A percentile compares a stretch with the other conserved stretches of the same genome.
Conservation (phyloP, 495 filamentous ascomycete genomes). For the Neurospora discreta region DNA sequence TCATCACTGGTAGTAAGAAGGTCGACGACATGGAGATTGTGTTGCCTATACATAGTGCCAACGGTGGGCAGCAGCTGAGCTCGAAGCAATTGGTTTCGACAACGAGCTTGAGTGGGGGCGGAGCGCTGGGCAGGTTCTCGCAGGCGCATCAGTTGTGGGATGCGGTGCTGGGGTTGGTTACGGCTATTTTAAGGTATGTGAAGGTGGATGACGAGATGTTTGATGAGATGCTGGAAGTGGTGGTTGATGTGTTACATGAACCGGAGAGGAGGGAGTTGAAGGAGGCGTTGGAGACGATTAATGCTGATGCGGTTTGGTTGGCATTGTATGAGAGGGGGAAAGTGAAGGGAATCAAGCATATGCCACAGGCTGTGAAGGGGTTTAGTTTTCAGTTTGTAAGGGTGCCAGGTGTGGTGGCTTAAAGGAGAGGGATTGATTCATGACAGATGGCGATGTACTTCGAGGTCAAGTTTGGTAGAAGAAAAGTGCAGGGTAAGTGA, state of each 20-base stretch:
- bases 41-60: slow-evolving; percentile 12
- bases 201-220: slow-evolving; percentile 50
- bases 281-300: slow-evolving; percentile 44
- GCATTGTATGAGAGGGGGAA: slow-evolving; percentile 32
- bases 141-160: slow-evolving; percentile 49
- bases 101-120: slow-evolving; percentile 13
- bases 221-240: slow-evolving; percentile 53
- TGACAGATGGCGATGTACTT: neutral
- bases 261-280: slow-evolving; percentile 32
- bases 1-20: slow-evolving; percentile 5
- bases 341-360: slow-evolving; percentile 18
- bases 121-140: slow-evolving; percentile 37
- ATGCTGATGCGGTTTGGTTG: slow-evolving; percentile 68
- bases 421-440: neutral
- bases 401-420: neutral
- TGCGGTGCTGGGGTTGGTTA: slow-evolving; percentile 41
- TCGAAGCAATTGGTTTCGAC: slow-evolving; percentile 11
- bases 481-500: neutral
- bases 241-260: slow-evolving; percentile 39
- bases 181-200: slow-evolving; percentile 44
- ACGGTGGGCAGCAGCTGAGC: slow-evolving; percentile 1
- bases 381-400: slow-evolving; percentile 24
- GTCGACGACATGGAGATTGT: slow-evolving; percentile 12
- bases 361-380: slow-evolving; percentile 32
- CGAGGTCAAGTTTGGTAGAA: neutral